Evolutionary conservation across 345 rosid species (phyloP).

Genomic region (Pistacia atlantica): DNA sequence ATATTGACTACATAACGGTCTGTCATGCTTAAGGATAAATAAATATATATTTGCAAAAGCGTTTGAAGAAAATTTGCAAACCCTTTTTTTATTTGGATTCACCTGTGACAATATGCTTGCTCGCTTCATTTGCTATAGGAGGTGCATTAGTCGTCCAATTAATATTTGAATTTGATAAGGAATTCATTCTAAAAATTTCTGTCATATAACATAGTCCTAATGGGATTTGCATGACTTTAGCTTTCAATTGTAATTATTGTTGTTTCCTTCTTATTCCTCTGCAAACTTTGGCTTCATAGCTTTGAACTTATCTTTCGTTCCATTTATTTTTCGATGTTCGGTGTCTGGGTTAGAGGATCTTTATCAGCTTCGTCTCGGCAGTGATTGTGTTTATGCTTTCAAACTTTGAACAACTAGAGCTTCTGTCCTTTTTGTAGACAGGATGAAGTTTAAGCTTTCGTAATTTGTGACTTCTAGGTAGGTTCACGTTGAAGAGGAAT

Average conservation of each 20-base stretch:
- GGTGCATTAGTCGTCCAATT: too few relatives aligned
- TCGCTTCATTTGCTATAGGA: too few relatives aligned
- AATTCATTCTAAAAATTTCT: too few relatives aligned
- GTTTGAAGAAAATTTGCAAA: not conserved
- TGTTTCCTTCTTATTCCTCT: too few relatives aligned
- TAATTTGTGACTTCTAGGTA: conserved; percentile 44
- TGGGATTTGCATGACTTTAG: too few relatives aligned
- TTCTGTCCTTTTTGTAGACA: not conserved
- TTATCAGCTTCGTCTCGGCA: not conserved
- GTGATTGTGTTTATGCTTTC: not conserved
- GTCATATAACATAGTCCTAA: too few relatives aligned
- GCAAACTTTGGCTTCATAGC: too few relatives aligned
- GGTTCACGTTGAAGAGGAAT: conserved; percentile 57
- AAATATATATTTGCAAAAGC: not conserved
- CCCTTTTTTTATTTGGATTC: not conserved
- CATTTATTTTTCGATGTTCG: not conserved
- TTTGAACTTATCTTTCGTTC: too few relatives aligned
- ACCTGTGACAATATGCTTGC: not conserved
- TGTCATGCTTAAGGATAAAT: not conserved
- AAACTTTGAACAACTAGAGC: not conserved
- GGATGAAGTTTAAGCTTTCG: conserved; percentile 6
- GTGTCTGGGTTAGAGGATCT: not conserved
- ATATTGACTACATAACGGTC: too few relatives aligned
- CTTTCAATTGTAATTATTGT: not conserved
- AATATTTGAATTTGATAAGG: too few relatives aligned